These are phyloP conservation scores for Cinchona pubescens DNA, from an alignment of 257 asterid species.

Conservation along the genomic window DNA sequence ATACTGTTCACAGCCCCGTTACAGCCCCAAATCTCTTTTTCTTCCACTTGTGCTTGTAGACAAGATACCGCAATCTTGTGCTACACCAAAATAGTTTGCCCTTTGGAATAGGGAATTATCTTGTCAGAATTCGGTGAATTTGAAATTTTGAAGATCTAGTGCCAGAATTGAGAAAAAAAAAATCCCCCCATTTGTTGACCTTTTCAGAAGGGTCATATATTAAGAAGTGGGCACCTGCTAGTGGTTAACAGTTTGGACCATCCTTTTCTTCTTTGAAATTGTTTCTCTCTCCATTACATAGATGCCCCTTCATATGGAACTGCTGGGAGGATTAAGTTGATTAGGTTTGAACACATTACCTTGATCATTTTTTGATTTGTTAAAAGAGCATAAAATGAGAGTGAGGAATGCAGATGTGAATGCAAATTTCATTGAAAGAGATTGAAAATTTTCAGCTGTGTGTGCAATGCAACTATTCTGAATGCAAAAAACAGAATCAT, in stretches of 20 bases:
- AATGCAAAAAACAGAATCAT: neutral
- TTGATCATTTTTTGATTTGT: neutral
- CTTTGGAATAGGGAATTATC: no score
- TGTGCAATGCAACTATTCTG: neutral
- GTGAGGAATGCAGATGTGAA: neutral
- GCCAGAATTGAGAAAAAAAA: no score
- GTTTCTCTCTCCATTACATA: neutral
- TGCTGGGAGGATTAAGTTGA: neutral
- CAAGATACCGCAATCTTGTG: no score
- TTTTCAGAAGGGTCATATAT: no score
- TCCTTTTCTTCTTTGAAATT: neutral
- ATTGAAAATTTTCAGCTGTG: neutral
- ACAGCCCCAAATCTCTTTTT: no score
- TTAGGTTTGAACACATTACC: neutral
- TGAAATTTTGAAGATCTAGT: no score
- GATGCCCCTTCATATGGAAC: neutral
- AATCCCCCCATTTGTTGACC: no score
- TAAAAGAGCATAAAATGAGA: neutral
- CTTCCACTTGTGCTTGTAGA: no score
- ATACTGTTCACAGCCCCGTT: no score
- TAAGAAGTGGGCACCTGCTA: neutral
- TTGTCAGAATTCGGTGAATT: no score
- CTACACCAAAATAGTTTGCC: no score
- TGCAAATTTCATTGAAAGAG: neutral
- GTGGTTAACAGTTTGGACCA: neutral